Evolutionary conservation across 2,329 filamentous ascomycete species (phyloP), one percentile per base, ranked within the genome.

Genomic region (Aspergillus sp.): DNA sequence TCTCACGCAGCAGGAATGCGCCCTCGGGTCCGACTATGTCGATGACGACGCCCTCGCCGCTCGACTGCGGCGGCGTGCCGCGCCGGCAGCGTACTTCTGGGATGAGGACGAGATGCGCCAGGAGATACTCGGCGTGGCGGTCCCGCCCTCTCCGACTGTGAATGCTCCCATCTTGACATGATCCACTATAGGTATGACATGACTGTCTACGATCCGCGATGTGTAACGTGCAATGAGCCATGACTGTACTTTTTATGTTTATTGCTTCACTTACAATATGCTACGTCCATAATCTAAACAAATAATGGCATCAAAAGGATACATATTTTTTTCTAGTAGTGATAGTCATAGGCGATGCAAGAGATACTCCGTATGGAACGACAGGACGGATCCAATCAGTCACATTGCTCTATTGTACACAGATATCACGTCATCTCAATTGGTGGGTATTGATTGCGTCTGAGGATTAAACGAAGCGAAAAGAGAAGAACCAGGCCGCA

Each of bases 1-100:
- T 10, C 32, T 55, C 16, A 61, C 63, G 4, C 66, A 68, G 46
- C 63, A 65, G 41, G 62, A 65, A 30, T 68, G 66, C 47, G 64
- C 62, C 4, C 56, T 68, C 30, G 62, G 64, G 4, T 59, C 58
- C 4, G 51, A 60, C 13, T 43, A 49, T 13, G 51, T 67, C 40
- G 56, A 60, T 16, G 51, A 57, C 40, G 51, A 53, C 9, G 62
- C 63, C 17, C 45, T 64, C 5, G 24, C 52, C n/a, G 61, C 65
- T n/a, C 62, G 63, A 22, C 55, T 60, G 19, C 56, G 50, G 14
- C 59, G 51, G 45, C 51, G 53, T 24, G 44, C 44, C 5, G 48
- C 49, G n/a, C 24, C 46, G 9, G 41, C 53, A 17, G 53, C 49
- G 8, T 60, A 60, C 47, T 55, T 65, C 17, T 66, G 63, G 63